These are phyloP conservation scores for Xylogone sp. DNA, from an alignment of 2,329 filamentous ascomycete genomes.

Conservation along the genomic window DNA sequence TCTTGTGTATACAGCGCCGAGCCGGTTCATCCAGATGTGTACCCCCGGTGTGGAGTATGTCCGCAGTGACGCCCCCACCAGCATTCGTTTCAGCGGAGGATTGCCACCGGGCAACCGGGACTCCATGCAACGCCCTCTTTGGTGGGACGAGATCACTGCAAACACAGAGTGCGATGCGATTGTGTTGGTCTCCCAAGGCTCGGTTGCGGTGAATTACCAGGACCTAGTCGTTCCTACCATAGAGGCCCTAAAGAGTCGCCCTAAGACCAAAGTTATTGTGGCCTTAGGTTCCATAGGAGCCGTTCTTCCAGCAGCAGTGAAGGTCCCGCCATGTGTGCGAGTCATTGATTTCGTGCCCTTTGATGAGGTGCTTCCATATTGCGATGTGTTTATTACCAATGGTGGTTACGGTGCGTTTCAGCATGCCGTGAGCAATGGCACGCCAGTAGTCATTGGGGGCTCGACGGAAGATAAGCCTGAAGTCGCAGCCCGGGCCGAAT, in stretches of 20 bases:
- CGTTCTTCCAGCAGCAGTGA: slow-evolving; percentile 21
- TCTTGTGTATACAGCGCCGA: slow-evolving; percentile 14
- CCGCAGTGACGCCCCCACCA: slow-evolving; percentile 29
- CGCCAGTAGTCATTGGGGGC: slow-evolving; percentile 30
- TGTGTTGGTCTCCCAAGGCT: slow-evolving; percentile 32
- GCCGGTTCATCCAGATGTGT: slow-evolving; percentile 28
- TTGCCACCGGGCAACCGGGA: slow-evolving; percentile 28
- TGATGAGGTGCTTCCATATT: slow-evolving; percentile 29
- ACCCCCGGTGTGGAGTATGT: slow-evolving; percentile 31
- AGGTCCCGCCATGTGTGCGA: slow-evolving; percentile 25
- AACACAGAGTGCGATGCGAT: slow-evolving; percentile 33
- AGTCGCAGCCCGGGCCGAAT: slow-evolving; percentile 25
- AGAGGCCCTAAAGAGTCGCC: slow-evolving; percentile 25
- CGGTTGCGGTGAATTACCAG: slow-evolving; percentile 22
- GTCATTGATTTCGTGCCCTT: slow-evolving; percentile 32
- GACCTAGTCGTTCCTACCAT: slow-evolving; percentile 32
- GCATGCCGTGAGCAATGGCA: slow-evolving; percentile 26
- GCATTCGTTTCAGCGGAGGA: slow-evolving; percentile 40
- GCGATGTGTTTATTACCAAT: slow-evolving; percentile 30
- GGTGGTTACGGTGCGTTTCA: slow-evolving; percentile 32
- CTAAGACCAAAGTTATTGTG: slow-evolving; percentile 29
- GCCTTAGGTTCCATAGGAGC: slow-evolving; percentile 21
- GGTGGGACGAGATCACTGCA: slow-evolving; percentile 39
- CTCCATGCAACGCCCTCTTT: slow-evolving; percentile 33
- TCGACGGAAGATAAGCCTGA: slow-evolving; percentile 30